phyloP scores from a whole-genome alignment of 1,139 yeast species.

The Candida tetrigidarum region DNA sequence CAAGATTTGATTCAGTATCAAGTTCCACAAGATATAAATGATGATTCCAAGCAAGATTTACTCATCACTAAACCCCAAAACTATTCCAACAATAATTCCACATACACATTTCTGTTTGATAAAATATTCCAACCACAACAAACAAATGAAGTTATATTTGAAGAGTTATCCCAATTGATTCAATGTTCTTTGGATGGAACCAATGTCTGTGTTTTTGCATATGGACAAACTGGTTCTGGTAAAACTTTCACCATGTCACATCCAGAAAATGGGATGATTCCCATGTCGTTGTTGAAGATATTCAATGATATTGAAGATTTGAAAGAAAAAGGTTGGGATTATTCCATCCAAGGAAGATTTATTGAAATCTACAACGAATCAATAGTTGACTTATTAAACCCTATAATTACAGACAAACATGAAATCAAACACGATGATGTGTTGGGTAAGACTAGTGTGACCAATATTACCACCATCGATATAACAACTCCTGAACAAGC shows the following conservation, averaged over 20 bases:
- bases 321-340: slow-evolving; percentile 66
- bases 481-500: slow-evolving; percentile 58
- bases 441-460: slow-evolving; percentile 55
- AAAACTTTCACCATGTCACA: slow-evolving; percentile 91
- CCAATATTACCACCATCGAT: slow-evolving; percentile 57
- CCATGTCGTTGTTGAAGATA: slow-evolving; percentile 73
- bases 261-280: slow-evolving; percentile 77
- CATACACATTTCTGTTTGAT: slow-evolving; percentile 70
- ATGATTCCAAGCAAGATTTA: slow-evolving; percentile 54
- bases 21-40: slow-evolving; percentile 50
- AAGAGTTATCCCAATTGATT: slow-evolving; percentile 83
- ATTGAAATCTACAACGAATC: slow-evolving; percentile 89
- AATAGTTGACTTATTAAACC: slow-evolving; percentile 66
- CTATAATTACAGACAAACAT: slow-evolving; percentile 39
- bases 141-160: slow-evolving; percentile 68
- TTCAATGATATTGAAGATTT: slow-evolving; percentile 61
- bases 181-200: slow-evolving; percentile 91
- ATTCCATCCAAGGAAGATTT: slow-evolving; percentile 72
- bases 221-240: slow-evolving; percentile 98
- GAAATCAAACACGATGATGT: slow-evolving; percentile 77
- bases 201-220: slow-evolving; percentile 93
- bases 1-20: slow-evolving; percentile 36
- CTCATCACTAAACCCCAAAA: slow-evolving; percentile 37
- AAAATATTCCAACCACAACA: slow-evolving; percentile 64
- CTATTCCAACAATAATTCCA: slow-evolving; percentile 11